A percentile compares a stretch with the other conserved stretches of the same genome.
Evolutionary conservation across 2,329 filamentous ascomycete species (phyloP).

Genomic region (Phyllosticta capitalensis): DNA sequence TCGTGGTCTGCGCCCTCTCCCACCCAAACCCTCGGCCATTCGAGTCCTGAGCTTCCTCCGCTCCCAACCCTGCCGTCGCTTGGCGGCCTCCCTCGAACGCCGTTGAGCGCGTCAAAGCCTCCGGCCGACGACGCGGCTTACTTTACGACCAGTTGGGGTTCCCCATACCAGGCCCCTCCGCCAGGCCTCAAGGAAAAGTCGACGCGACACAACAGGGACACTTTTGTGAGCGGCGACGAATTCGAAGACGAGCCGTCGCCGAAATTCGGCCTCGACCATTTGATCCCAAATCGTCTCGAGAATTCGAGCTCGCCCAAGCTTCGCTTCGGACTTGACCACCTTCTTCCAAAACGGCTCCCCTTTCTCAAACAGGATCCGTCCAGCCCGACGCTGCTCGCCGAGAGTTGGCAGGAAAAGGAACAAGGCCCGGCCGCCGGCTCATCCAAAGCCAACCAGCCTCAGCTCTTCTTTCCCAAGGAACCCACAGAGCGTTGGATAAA

Average conservation of each 20-base stretch:
- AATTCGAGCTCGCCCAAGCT: constrained; percentile 24
- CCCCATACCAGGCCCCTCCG: constrained; percentile 65
- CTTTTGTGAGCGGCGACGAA: constrained; percentile 17
- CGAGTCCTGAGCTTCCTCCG: constrained; percentile 32
- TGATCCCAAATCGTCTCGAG: constrained; percentile 27
- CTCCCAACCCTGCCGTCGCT: constrained; percentile 26
- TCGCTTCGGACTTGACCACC: constrained; percentile 30
- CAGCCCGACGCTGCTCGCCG: constrained; percentile 11
- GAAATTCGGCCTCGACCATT: constrained; percentile 27
- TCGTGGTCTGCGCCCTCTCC: constrained; percentile 31
- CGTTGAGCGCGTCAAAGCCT: constrained; percentile 25
- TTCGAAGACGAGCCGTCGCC: constrained; percentile 16
- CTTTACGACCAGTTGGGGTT: constrained; percentile 81
- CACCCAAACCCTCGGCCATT: constrained; percentile 30
- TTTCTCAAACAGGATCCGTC: constrained; percentile 4
- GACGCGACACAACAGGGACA: constrained; percentile 16
- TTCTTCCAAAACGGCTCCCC: constrained; percentile 20
- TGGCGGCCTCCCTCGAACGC: constrained; percentile 24
- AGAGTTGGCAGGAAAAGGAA: constrained; percentile 1
- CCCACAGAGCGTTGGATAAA: constrained; percentile 81
- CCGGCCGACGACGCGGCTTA: constrained; percentile 42
- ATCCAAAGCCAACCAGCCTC: constrained; percentile 5
- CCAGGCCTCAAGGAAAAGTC: constrained; percentile 29
- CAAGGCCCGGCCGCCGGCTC: neutral
- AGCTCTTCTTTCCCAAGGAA: constrained; percentile 24